Percentiles rank a stretch among this genome's conserved stretches.
Evolutionary conservation across 345 rosid genomes (phyloP).

Genomic region (Alliaria petiolata): DNA sequence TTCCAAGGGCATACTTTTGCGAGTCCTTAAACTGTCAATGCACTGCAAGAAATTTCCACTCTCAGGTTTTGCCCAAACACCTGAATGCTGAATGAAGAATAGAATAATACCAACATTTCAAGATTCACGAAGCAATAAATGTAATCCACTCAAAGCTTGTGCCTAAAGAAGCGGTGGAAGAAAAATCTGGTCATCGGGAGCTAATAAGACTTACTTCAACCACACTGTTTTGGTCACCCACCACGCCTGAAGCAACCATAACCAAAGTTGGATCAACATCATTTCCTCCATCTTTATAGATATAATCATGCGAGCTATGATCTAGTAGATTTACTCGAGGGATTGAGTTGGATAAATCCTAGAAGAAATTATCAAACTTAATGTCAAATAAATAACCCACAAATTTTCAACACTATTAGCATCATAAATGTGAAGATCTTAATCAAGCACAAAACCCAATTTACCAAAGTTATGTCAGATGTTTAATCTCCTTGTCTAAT

Average conservation of each 20-base stretch:
- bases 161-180: neutral
- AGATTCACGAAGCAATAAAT: neutral
- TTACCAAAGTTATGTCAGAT: too few relatives aligned
- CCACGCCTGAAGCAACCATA: constrained; percentile 40
- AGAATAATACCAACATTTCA: neutral
- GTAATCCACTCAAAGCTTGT: constrained; percentile 1
- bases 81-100: constrained; percentile 54
- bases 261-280: constrained; percentile 46
- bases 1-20: constrained; percentile 47
- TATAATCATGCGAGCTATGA: constrained; percentile 40
- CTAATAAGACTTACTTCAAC: constrained; percentile 52
- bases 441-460: neutral
- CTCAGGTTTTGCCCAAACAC: constrained; percentile 81
- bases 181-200: neutral
- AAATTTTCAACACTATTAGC: neutral
- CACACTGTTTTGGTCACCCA: constrained; percentile 24
- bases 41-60: constrained; percentile 82
- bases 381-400: neutral
- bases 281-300: constrained; percentile 37
- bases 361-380: neutral
- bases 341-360: constrained; percentile 45
- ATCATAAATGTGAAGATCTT: neutral
- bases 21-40: constrained; percentile 48
- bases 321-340: constrained; percentile 31
- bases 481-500: too few relatives aligned